A percentile compares a stretch with the other conserved stretches of the same genome.
phyloP scores from a whole-genome alignment of 768 basidiomycete genomes.

The Suillus decipiens region DNA sequence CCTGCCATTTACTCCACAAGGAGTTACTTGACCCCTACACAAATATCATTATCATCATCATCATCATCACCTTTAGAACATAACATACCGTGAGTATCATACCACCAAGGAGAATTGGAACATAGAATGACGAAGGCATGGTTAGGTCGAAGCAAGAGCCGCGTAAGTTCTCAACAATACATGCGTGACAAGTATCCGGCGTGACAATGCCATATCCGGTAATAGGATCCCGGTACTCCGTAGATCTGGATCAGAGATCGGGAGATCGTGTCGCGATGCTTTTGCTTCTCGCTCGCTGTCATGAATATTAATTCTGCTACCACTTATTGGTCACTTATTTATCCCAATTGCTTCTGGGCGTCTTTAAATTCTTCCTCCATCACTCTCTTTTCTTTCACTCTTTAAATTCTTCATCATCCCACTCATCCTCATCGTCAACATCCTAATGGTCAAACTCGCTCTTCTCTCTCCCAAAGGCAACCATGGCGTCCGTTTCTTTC shows the following conservation, averaged over 20 bases:
- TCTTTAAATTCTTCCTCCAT: conserved; percentile 26
- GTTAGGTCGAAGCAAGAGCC: conserved; percentile 12
- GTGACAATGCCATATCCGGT: conserved; percentile 17
- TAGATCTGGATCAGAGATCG: conserved; percentile 10
- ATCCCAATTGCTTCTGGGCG: conserved; percentile 30
- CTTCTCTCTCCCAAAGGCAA: conserved; percentile 73
- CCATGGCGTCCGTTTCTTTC: conserved; percentile 69
- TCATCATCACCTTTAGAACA: too few relatives aligned
- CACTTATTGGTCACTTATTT: conserved; percentile 33
- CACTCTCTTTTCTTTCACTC: conserved; percentile 19
- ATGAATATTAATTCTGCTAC: conserved; percentile 29
- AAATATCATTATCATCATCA: too few relatives aligned
- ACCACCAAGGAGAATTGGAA: conserved; percentile 82
- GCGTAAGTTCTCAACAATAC: neutral
- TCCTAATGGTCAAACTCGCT: conserved; percentile 61
- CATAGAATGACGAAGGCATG: conserved; percentile 70
- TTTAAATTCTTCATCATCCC: conserved; percentile 12
- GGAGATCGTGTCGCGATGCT: conserved; percentile 21
- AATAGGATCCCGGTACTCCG: neutral
- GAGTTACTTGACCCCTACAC: conserved; percentile 72
- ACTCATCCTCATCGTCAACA: neutral
- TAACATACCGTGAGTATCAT: conserved; percentile 82
- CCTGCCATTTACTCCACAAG: conserved; percentile 85
- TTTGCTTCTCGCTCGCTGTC: conserved; percentile 28
- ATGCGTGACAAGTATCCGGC: conserved; percentile 2